Evolutionary conservation across 148 eudicot species (phyloP).

Genomic region (Tetragonia tetragonoides): DNA sequence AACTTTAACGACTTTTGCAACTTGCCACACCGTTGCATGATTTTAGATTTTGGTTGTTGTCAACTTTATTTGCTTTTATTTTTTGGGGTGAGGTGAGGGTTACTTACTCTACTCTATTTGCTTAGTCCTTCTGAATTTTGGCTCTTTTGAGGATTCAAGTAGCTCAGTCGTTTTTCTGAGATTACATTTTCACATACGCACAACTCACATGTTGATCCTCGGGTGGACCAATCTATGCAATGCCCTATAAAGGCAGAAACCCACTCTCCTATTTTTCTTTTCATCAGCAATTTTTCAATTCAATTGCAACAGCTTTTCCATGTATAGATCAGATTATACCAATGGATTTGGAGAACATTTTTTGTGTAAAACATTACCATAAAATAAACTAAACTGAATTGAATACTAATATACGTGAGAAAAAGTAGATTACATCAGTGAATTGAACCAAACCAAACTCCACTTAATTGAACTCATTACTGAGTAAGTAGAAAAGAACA

Average conservation of each 20-base stretch:
- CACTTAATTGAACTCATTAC: no score
- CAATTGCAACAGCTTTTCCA: no score
- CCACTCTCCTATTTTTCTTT: neutral
- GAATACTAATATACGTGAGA: no score
- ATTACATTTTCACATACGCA: neutral
- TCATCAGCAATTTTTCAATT: neutral
- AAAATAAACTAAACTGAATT: no score
- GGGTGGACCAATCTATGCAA: neutral
- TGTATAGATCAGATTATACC: no score
- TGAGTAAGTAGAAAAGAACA: no score
- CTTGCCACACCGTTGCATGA: conserved; percentile 17
- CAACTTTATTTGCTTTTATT: neutral
- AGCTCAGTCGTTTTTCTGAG: neutral
- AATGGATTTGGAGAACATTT: no score
- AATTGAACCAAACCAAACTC: no score
- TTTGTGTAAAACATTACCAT: no score
- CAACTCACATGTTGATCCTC: neutral
- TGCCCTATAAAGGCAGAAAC: neutral
- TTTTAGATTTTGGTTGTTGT: conserved; percentile 4
- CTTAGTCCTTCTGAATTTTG: conserved; percentile 5
- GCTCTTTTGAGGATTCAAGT: conserved; percentile 8
- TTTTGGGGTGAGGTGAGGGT: neutral
- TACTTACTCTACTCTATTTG: no score
- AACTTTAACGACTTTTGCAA: conserved; percentile 9
- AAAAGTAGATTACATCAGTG: no score